phyloP scores from a whole-genome alignment of 257 asterid genomes.

The Nemophila menziesii region DNA sequence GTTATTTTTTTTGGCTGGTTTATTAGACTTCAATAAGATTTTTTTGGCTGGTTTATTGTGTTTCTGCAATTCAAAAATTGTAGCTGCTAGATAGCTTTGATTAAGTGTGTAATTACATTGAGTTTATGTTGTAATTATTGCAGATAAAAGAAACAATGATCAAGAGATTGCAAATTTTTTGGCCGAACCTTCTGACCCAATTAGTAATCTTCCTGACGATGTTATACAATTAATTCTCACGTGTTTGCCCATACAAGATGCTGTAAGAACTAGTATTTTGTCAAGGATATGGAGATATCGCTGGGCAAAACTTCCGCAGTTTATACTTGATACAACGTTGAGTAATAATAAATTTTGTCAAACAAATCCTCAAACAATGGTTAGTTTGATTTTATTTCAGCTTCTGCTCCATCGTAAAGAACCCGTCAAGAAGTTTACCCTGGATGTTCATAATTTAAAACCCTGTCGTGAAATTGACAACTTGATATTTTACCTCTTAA shows the following conservation, averaged over 20 bases:
- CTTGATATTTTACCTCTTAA: constrained; percentile 3
- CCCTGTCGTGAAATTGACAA: constrained; percentile 11
- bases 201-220: constrained; percentile 1
- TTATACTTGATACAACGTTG: background rate
- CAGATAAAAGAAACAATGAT: background rate
- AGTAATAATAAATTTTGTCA: background rate
- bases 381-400: background rate
- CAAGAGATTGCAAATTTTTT: background rate
- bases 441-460: constrained; percentile 8
- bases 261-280: background rate
- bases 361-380: background rate
- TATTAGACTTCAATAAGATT: too few relatives aligned
- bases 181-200: background rate
- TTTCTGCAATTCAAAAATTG: too few relatives aligned
- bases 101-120: too few relatives aligned
- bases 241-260: constrained; percentile 1
- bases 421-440: constrained; percentile 12
- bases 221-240: background rate
- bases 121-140: too few relatives aligned
- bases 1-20: too few relatives aligned
- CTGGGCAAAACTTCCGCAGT: constrained; percentile 1
- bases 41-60: too few relatives aligned
- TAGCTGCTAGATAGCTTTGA: too few relatives aligned
- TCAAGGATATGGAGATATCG: constrained; percentile 1
- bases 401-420: constrained; percentile 9